Evolutionary conservation across 2,329 filamentous ascomycete species (phyloP).

Genomic region (Cytospora leucostoma): DNA sequence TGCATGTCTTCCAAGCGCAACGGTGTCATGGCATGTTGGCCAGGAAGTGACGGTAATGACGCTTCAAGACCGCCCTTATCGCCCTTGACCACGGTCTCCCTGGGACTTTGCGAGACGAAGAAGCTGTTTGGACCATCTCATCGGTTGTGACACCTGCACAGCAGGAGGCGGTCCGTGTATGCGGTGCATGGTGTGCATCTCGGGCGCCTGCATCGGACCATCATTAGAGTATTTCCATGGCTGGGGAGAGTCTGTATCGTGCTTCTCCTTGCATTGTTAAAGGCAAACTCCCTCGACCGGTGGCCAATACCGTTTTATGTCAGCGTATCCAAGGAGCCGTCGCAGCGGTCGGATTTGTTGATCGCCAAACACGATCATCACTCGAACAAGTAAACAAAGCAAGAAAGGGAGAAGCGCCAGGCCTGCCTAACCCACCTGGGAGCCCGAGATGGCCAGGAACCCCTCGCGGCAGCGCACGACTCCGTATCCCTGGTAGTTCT

Average conservation of each 20-base stretch:
- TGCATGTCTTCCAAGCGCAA: background rate
- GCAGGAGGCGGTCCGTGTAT: conserved; percentile 4
- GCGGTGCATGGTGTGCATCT: background rate
- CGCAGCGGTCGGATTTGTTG: too few species aligned
- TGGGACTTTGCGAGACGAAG: background rate
- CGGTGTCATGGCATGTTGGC: background rate
- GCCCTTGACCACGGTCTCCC: too few species aligned
- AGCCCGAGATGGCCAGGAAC: too few species aligned
- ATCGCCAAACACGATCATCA: too few species aligned
- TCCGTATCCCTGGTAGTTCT: too few species aligned
- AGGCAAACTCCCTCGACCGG: background rate
- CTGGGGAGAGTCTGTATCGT: background rate
- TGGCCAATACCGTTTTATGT: too few species aligned
- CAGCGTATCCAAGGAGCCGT: too few species aligned
- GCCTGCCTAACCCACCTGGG: too few species aligned
- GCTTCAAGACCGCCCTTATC: background rate
- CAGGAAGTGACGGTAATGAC: background rate
- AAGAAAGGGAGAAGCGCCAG: too few species aligned
- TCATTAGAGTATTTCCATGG: background rate
- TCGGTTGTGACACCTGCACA: conserved; percentile 4
- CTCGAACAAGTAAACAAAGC: too few species aligned
- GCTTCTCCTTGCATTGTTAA: background rate
- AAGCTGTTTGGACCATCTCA: background rate
- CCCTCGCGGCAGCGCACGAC: too few species aligned
- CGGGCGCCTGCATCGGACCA: background rate